Percentiles rank a stretch among this genome's conserved stretches.
These are phyloP conservation scores for Juncus effusus DNA, from an alignment of 176 grass and related monocot genomes.

Conservation along the genomic window DNA sequence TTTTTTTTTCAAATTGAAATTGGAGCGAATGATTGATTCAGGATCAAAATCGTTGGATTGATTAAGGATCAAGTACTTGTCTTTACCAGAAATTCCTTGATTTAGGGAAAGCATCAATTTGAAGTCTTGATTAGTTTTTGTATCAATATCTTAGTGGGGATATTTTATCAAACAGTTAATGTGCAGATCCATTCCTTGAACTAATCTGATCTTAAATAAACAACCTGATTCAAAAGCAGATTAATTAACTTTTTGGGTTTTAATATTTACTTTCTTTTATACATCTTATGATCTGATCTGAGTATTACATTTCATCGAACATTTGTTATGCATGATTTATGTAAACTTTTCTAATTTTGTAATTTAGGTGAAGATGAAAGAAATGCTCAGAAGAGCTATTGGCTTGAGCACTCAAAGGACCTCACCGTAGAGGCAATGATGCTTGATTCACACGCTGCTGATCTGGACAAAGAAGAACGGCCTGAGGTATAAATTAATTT, in stretches of 20 bases:
- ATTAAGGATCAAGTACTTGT: neutral
- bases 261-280: neutral
- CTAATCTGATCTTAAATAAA: constrained; percentile 10
- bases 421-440: constrained; percentile 99
- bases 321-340: constrained; percentile 21
- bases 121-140: too few species aligned
- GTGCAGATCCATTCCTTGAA: neutral
- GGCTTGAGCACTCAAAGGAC: constrained; percentile 88
- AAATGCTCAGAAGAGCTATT: constrained; percentile 80
- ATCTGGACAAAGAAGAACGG: constrained; percentile 91
- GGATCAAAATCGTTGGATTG: neutral
- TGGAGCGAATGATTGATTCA: too few species aligned
- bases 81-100: too few species aligned
- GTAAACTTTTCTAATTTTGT: neutral
- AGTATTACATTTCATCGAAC: constrained; percentile 16
- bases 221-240: neutral
- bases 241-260: too few species aligned
- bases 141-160: too few species aligned
- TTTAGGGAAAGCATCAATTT: too few species aligned
- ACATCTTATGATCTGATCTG: neutral
- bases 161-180: too few species aligned
- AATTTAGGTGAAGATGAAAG: constrained; percentile 47
- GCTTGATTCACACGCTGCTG: constrained; percentile 84
- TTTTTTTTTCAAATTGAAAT: too few species aligned
- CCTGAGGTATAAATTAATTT: constrained; percentile 56